A percentile compares a stretch with the other conserved stretches of the same genome.
Conservation (phyloP, 1,284 basidiomycete species). For the Porogramme epimiltina region DNA sequence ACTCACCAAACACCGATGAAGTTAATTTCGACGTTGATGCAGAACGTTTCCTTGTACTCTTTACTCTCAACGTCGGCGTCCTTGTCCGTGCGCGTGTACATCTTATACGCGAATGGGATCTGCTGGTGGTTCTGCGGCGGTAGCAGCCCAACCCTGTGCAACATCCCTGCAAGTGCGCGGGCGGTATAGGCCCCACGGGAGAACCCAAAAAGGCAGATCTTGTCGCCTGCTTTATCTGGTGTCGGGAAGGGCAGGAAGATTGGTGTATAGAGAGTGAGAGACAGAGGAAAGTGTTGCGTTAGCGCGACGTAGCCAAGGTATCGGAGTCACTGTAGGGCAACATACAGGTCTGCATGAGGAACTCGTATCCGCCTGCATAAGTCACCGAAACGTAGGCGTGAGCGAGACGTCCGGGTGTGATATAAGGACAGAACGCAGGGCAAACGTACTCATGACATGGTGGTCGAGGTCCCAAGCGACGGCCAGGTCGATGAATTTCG, state of each 20-base stretch:
- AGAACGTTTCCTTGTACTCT: conserved; percentile 49
- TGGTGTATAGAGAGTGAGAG: too few species aligned
- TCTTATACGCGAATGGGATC: conserved; percentile 46
- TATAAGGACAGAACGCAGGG: neutral
- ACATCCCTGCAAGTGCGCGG: conserved; percentile 52
- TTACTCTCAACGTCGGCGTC: conserved; percentile 33
- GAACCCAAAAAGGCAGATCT: conserved; percentile 64
- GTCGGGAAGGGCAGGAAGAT: neutral
- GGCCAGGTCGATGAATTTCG: conserved; percentile 49
- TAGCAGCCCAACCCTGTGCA: conserved; percentile 56
- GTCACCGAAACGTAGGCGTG: neutral
- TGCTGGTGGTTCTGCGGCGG: conserved; percentile 53
- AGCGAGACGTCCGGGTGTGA: too few species aligned
- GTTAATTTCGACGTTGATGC: conserved; percentile 47
- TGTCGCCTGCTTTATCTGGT: conserved; percentile 48
- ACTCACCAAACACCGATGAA: conserved; percentile 57
- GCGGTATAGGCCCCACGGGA: conserved; percentile 68
- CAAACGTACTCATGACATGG: conserved; percentile 52
- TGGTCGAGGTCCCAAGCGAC: conserved; percentile 55
- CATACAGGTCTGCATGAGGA: conserved; percentile 64
- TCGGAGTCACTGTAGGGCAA: conserved; percentile 1
- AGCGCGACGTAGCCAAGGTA: neutral
- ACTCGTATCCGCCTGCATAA: conserved; percentile 58
- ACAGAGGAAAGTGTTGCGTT: too few species aligned
- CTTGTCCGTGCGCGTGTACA: conserved; percentile 38